Evolutionary conservation across 2,329 filamentous ascomycete species (phyloP), one percentile per base, ranked within the genome.

Genomic region (Neonectria magnoliae): DNA sequence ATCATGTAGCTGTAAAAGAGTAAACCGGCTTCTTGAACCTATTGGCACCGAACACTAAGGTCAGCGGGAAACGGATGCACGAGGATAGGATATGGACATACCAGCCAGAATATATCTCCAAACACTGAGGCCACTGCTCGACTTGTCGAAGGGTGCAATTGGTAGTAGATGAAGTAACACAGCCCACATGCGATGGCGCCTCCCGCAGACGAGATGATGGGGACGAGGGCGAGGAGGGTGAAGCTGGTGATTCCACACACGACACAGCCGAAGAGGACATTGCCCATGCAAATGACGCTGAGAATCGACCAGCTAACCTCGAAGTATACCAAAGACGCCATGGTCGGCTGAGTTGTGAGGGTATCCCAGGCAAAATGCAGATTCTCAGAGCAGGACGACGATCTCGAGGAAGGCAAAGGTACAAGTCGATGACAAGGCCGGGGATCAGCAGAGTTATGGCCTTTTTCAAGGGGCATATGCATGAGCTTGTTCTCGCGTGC

Each of bases 1-100:
- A 86, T 85, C 33, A 84, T 78, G 70, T 85, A 87, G 60, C 85
- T 85, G 50, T 82, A 82, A 57, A 82, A 80, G 0, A 80, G 79
- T n/a, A 82, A 59, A 1, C 80, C 80, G 5, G 78, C 80, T 73
- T 82, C 81, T 73, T 82, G 80, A 6, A 82, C 67, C 79, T 81
- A 22, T 0, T 1, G 25, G 27, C 18, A 48, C 22, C 14, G 6
- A 48, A 14, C 31, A 41, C 27, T 13, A 4, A 9, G 0, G 22
- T 61, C 16, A 66, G 52, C n/a, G 13, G 6, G 13, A 0, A 0
- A 3, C 10, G 2, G 2, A 1, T 1, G 2, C n/a, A 29, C 11
- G 8, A 8, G 25, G 45, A 14, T 1, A 42, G 2, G n/a, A 3
- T 2, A 9, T 1, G 2, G 1, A 33, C 71, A 22, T 64, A 81